phyloP scores from a whole-genome alignment of 441 rosid genomes.

The Gossypium gossypioides region DNA sequence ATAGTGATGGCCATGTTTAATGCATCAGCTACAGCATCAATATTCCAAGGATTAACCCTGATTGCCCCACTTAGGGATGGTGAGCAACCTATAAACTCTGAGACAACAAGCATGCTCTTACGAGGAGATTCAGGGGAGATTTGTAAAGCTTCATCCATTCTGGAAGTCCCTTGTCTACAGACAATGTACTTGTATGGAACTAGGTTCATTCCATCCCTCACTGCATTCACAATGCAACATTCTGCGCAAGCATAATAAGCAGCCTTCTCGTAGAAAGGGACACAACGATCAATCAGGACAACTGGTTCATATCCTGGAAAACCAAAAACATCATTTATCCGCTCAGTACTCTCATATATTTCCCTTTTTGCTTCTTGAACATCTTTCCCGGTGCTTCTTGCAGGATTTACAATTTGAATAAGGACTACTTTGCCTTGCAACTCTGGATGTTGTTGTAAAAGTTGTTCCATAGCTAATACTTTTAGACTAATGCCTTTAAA shows the following conservation, averaged over 20 bases:
- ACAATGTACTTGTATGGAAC: slow-evolving; percentile 13
- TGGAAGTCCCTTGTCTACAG: slow-evolving; percentile 14
- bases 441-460: slow-evolving; percentile 5
- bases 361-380: slow-evolving; percentile 60
- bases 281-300: slow-evolving; percentile 52
- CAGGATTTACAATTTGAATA: slow-evolving; percentile 80
- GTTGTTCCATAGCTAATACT: slow-evolving; percentile 11
- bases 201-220: slow-evolving; percentile 18
- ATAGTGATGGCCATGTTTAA: slow-evolving; percentile 10
- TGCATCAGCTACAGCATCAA: slow-evolving; percentile 17
- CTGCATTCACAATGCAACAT: slow-evolving; percentile 17
- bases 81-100: slow-evolving; percentile 17
- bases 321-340: slow-evolving; percentile 55
- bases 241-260: slow-evolving; percentile 15
- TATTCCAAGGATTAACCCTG: slow-evolving; percentile 18
- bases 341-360: slow-evolving; percentile 35
- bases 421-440: slow-evolving; percentile 12
- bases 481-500: slow-evolving; percentile 15
- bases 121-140: slow-evolving; percentile 5
- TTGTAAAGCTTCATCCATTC: slow-evolving; percentile 6
- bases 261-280: slow-evolving; percentile 52
- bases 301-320: slow-evolving; percentile 61
- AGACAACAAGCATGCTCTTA: slow-evolving; percentile 9
- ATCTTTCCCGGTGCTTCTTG: slow-evolving; percentile 65
- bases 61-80: slow-evolving; percentile 18